Evolutionary conservation across 2,329 filamentous ascomycete genomes (phyloP).

Genomic region (Nothophaeocryptopus gaeumannii): DNA sequence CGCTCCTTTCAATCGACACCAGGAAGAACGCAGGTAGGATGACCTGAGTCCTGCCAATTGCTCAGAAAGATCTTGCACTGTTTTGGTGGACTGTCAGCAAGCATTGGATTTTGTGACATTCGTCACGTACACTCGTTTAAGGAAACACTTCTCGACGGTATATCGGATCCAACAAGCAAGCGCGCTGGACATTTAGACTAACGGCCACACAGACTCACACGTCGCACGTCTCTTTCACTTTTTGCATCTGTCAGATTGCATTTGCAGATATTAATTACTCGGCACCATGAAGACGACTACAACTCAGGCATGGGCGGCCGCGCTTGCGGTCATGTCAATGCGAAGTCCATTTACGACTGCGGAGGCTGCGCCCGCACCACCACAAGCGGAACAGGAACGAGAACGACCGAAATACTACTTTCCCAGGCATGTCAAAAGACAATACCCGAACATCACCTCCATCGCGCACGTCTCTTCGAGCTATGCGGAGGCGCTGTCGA

Average conservation of each 20-base stretch:
- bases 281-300: constrained; percentile 43
- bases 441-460: constrained; percentile 35
- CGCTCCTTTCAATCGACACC: constrained; percentile 28
- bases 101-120: constrained; percentile 33
- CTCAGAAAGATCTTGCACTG: constrained; percentile 9
- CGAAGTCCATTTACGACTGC: constrained; percentile 45
- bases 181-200: constrained; percentile 1
- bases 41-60: constrained; percentile 23
- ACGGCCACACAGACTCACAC: constrained; percentile 14
- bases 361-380: constrained; percentile 48
- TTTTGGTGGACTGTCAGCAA: constrained; percentile 23
- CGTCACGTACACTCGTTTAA: constrained; percentile 55
- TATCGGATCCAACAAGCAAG: constrained; percentile 5
- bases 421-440: constrained; percentile 46
- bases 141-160: constrained; percentile 37
- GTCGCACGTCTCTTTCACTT: constrained; percentile 8
- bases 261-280: constrained; percentile 23
- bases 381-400: constrained; percentile 35
- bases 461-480: background rate
- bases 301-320: constrained; percentile 46
- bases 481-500: too few relatives aligned
- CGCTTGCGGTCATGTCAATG: constrained; percentile 45
- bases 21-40: constrained; percentile 24
- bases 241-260: constrained; percentile 19
- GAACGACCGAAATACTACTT: constrained; percentile 47